Evolutionary conservation across 2,329 filamentous ascomycete genomes (phyloP), one percentile per base, ranked within the genome.

Genomic region (Apiospora sp.): DNA sequence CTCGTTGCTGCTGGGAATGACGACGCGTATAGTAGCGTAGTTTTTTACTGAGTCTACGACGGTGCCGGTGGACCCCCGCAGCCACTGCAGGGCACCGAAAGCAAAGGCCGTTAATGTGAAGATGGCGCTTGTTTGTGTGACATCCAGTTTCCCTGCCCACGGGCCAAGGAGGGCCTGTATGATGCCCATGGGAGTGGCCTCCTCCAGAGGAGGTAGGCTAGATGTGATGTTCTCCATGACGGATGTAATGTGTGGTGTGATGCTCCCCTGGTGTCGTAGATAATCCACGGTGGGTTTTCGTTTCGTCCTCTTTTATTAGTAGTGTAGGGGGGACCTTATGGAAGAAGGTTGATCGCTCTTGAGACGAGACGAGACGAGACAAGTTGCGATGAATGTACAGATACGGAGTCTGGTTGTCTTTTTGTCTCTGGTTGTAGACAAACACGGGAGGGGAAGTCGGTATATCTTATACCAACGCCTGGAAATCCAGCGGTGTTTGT

Each of bases 21-120:
- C 58, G 19, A 64, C 58, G 19, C 58, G 58, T 3, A 64, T 64
- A 34, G 58, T 64, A 19, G 34, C 34, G 58, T 64, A 64, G 58
- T 64, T 34, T 22, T 19, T 19, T 34, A 64, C 14, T 1, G 58
- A 64, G 34, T 64, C 58, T 14, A 64, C 34, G 58, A 64, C 19
- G 30, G 34, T 64, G 58, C 58, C 41, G 34, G 58, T 64, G 34
- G 58, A 64, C 19, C 58, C 58, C 34, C 58, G 58, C 58, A 64
- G 58, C 58, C 58, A 64, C 58, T 34, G 58, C 22, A 64, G 34
- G 58, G 30, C n/a, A 10, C 58, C 58, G 34, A 64, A 41, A 19
- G 58, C 30, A 34, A 64, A 64, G 34, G 58, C 58, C 41, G 58
- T 64, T 41, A 64, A 64, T 64, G 58, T 64, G 58, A 64, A 34